These are phyloP conservation scores for Ganoderma boninense DNA, from an alignment of 1,284 basidiomycete genomes.

Conservation along the genomic window DNA sequence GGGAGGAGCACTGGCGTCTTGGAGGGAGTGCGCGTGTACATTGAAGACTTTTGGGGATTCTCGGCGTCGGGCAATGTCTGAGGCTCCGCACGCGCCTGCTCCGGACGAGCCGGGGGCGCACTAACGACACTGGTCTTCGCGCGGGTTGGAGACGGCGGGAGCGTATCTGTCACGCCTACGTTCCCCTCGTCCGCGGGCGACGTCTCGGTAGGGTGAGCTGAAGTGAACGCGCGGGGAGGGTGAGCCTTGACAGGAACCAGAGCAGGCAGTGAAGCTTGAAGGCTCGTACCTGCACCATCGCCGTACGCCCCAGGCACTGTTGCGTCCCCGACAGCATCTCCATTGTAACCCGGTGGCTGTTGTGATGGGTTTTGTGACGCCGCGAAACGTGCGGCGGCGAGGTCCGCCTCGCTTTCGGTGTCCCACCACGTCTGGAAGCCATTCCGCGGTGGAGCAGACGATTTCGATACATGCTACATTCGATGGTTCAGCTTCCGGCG, in stretches of 20 bases:
- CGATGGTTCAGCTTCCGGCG: not conserved
- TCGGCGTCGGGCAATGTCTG: constrained; percentile 9
- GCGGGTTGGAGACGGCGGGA: constrained; percentile 36
- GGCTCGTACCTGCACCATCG: not conserved
- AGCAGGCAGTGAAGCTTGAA: too few relatives aligned
- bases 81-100: constrained; percentile 21
- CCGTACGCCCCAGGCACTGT: not conserved
- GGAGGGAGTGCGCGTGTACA: constrained; percentile 51
- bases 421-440: constrained; percentile 39
- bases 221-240: not conserved
- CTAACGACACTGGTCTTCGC: constrained; percentile 18
- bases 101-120: not conserved
- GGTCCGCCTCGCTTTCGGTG: constrained; percentile 32
- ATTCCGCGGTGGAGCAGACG: constrained; percentile 37
- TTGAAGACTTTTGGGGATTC: constrained; percentile 32
- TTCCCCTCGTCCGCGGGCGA: constrained; percentile 27
- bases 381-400: constrained; percentile 34
- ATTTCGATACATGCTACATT: constrained; percentile 42
- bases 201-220: constrained; percentile 8
- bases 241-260: not conserved
- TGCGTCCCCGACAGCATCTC: not conserved
- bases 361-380: constrained; percentile 15
- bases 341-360: not conserved
- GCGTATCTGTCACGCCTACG: constrained; percentile 37
- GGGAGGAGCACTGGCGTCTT: constrained; percentile 59